Base-by-base conservation (phyloP, 257 asterid genomes). In the Echites panduratus region DNA sequence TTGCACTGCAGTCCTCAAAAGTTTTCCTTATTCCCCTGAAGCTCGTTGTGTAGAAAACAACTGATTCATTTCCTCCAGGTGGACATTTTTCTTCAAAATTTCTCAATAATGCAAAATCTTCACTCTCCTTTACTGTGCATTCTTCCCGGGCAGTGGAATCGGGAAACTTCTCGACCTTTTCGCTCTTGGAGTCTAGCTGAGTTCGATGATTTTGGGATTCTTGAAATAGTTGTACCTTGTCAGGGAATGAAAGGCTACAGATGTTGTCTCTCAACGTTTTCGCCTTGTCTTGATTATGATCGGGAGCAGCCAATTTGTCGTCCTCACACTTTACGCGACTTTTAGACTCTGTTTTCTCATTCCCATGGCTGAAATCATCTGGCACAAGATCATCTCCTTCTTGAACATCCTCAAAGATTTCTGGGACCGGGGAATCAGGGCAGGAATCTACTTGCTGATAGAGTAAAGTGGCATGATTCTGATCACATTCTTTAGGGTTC, bases 21-120 rank as follows among this genome's bases (percentile, higher is more conserved):
- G 97, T 93, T 68, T 89, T 89, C 71, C 93, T 75, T 63, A 93
- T 87, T 38, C 96, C 98, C 4, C 95, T 79, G n/a, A 89, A 77
- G 78, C 92, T 88, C 16, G 97, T 93, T 1, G 95, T 84, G 95
- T 93, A 93, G 0, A 90, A 75, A 4, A 90, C 83, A 2, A 93
- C 79, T 2, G 75, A 16, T 43, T 89, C 89, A 0, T 17, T 80
- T 22, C 92, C 90, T 8, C 87, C 95, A 0, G 87, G 95, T 3
- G 91, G 91, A 52, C 89, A 83, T 35, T 24, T 87, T 67, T 84
- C 84, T 72, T 84, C 87, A 9, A 79, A 82, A 5, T 76, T 82
- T 26, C 27, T 24, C 50, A 74, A 48, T 20, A 52, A 14, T 43
- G 20, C 68, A 68, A 47, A 32, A 44, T 52, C 76, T 4, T 32